A percentile compares a stretch with the other conserved stretches of the same genome.
phyloP scores from a whole-genome alignment of 2,329 filamentous ascomycete species.

The Phyllosticta citriasiana region DNA sequence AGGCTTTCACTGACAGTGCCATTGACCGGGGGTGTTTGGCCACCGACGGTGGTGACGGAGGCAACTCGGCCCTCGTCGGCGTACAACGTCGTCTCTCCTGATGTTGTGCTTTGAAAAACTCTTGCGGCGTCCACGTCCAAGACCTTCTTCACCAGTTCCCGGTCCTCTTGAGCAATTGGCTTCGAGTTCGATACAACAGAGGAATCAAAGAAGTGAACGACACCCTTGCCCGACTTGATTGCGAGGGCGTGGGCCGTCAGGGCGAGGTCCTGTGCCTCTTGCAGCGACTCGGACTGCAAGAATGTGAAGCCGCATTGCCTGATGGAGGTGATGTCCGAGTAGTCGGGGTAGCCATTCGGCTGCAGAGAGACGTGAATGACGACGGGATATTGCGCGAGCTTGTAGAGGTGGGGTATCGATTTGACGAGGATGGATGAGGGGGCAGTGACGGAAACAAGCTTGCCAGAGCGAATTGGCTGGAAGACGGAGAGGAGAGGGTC shows the following conservation, averaged over 20 bases:
- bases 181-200: slow-evolving; percentile 59
- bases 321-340: slow-evolving; percentile 89
- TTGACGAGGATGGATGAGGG: slow-evolving; percentile 75
- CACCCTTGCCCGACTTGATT: slow-evolving; percentile 85
- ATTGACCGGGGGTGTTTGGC: slow-evolving; percentile 22
- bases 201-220: slow-evolving; percentile 96
- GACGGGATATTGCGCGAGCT: slow-evolving; percentile 83
- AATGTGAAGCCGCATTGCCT: slow-evolving; percentile 95
- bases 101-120: slow-evolving; percentile 56
- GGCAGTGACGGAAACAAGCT: slow-evolving; percentile 80
- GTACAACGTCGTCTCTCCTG: slow-evolving; percentile 62
- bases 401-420: slow-evolving; percentile 90
- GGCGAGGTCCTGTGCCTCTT: slow-evolving; percentile 92
- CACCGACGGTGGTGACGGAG: slow-evolving; percentile 33
- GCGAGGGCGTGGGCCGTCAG: slow-evolving; percentile 89
- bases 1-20: slow-evolving; percentile 19
- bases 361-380: slow-evolving; percentile 87
- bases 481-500: slow-evolving; percentile 92
- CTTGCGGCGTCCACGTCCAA: slow-evolving; percentile 63
- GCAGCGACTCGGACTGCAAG: slow-evolving; percentile 83
- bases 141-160: slow-evolving; percentile 56
- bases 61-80: slow-evolving; percentile 71
- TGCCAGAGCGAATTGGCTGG: slow-evolving; percentile 71
- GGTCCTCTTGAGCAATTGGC: slow-evolving; percentile 60
- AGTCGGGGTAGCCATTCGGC: slow-evolving; percentile 73